Conservation (phyloP, 1,284 basidiomycete genomes). For the Xerocomus cyaneibrunnescens region DNA sequence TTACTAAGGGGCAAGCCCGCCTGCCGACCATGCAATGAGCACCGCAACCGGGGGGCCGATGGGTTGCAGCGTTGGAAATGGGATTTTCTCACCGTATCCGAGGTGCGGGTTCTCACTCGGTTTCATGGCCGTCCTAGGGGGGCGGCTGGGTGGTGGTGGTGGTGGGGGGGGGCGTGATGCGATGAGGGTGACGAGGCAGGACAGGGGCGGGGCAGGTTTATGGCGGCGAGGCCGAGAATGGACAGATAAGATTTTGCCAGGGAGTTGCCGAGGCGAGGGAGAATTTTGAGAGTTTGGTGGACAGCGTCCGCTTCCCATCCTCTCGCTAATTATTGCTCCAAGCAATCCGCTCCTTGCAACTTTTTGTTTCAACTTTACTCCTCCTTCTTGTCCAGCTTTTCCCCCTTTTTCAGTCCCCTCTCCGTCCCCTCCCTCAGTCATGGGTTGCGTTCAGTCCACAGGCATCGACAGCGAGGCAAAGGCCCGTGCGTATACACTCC, state of each 20-base stretch:
- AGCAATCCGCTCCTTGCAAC: slow-evolving; percentile 23
- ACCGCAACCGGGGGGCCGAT: background rate
- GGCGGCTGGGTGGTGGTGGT: too few species aligned
- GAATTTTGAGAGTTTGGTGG: slow-evolving; percentile 3
- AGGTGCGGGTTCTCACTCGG: background rate
- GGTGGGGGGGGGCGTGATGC: too few species aligned
- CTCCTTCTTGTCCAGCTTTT: slow-evolving; percentile 16
- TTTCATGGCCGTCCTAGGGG: background rate
- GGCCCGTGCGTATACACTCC: slow-evolving; percentile 65
- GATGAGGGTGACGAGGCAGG: background rate
- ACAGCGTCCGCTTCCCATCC: slow-evolving; percentile 11
- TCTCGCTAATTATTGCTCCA: slow-evolving; percentile 29
- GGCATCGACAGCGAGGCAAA: slow-evolving; percentile 76
- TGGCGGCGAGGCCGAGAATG: slow-evolving; percentile 5
- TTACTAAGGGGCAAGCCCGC: too few species aligned
- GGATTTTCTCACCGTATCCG: too few species aligned
- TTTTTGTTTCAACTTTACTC: slow-evolving; percentile 12
- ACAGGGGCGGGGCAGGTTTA: too few species aligned
- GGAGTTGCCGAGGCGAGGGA: slow-evolving; percentile 18
- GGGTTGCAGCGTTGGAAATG: too few species aligned
- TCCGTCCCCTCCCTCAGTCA: slow-evolving; percentile 34
- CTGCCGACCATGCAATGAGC: background rate
- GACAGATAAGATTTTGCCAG: slow-evolving; percentile 16
- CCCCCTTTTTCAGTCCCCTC: background rate
- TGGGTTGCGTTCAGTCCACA: slow-evolving; percentile 77